phyloP scores from a whole-genome alignment of 306 rosid species.

The Echinosophora koreensis region DNA sequence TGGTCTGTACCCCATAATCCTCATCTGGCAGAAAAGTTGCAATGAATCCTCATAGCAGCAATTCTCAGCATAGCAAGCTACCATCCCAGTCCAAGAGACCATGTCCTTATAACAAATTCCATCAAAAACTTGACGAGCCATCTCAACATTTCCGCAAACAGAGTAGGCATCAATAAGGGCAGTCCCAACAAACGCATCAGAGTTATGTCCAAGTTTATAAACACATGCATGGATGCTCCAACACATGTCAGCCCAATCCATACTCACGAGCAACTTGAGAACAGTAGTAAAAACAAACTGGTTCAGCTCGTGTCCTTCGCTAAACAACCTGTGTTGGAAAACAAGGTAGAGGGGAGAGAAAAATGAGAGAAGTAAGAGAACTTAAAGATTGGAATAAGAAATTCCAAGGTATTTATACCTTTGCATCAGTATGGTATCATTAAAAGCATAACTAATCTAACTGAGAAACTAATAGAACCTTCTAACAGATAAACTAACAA shows the following conservation, averaged over 20 bases:
- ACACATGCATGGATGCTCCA: constrained; percentile 35
- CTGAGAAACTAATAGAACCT: too few relatives aligned
- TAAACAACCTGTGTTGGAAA: constrained; percentile 39
- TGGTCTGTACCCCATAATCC: constrained; percentile 41
- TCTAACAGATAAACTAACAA: too few relatives aligned
- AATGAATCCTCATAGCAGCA: constrained; percentile 33
- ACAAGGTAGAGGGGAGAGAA: neutral
- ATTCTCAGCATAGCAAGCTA: constrained; percentile 52
- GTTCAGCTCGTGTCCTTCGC: constrained; percentile 46
- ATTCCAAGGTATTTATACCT: too few relatives aligned
- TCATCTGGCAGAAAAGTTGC: constrained; percentile 43
- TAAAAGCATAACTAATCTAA: too few relatives aligned
- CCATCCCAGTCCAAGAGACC: constrained; percentile 56
- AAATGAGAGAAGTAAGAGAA: neutral
- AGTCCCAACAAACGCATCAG: constrained; percentile 46
- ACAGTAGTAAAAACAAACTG: constrained; percentile 50
- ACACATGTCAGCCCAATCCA: constrained; percentile 43
- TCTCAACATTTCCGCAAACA: constrained; percentile 38
- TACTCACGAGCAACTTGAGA: constrained; percentile 48
- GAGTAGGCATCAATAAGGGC: constrained; percentile 48
- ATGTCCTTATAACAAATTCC: constrained; percentile 43
- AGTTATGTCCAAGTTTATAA: constrained; percentile 48
- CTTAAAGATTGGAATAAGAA: neutral
- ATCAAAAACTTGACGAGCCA: constrained; percentile 38
- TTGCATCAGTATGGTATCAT: too few relatives aligned